A percentile compares a stretch with the other conserved stretches of the same genome.
phyloP scores from a whole-genome alignment of 441 rosid species.

The Metrosideros polymorpha region DNA sequence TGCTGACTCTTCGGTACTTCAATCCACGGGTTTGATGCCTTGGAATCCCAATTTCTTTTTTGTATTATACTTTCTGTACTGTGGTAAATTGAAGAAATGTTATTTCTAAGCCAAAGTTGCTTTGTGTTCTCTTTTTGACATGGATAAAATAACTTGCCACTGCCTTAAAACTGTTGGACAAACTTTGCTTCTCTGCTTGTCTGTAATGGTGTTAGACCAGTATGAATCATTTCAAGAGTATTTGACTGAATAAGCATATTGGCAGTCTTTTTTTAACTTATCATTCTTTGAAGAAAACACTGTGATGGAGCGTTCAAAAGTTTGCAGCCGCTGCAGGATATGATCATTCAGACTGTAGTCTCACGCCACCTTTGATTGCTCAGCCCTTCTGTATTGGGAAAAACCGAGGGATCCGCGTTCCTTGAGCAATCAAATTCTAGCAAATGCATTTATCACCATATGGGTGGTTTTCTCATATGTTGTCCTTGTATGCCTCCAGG shows the following conservation, averaged over 20 bases:
- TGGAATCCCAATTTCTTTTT: not conserved
- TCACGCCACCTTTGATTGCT: not conserved
- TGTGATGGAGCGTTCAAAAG: not conserved
- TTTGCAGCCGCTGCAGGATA: not conserved
- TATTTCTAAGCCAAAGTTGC: not conserved
- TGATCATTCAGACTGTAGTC: not conserved
- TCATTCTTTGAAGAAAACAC: not conserved
- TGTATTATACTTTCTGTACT: not conserved
- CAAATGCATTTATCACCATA: not conserved
- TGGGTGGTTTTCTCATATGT: not conserved
- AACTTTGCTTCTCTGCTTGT: not conserved
- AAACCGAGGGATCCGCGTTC: not conserved
- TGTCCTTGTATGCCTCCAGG: slow-evolving; percentile 1
- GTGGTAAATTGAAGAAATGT: not conserved
- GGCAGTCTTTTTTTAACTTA: not conserved
- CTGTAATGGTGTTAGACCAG: not conserved
- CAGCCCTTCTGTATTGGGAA: not conserved
- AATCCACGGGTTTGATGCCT: not conserved
- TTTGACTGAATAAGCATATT: not conserved
- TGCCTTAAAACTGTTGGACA: not conserved
- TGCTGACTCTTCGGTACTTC: not conserved
- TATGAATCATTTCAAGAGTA: not conserved
- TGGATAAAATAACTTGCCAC: not conserved
- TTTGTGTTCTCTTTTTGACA: not conserved
- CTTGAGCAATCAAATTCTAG: not conserved